Evolutionary conservation across 306 rosid genomes (phyloP).

Genomic region (Begonia fuchsioides): DNA sequence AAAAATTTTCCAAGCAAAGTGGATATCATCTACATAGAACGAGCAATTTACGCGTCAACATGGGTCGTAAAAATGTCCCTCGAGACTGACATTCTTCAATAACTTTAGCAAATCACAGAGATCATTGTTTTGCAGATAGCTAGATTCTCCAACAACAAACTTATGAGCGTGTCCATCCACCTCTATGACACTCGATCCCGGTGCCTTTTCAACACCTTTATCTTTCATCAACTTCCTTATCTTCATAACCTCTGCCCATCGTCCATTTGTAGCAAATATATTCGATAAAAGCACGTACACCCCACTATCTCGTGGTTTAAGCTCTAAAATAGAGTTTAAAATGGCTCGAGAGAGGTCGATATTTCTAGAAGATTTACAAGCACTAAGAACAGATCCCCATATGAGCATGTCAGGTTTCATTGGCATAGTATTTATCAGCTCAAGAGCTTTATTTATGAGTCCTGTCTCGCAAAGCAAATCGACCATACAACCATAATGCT

Average conservation of each 20-base stretch:
- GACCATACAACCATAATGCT: conserved; percentile 75
- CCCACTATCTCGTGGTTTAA: conserved; percentile 53
- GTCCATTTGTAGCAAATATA: conserved; percentile 40
- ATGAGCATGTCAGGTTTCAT: conserved; percentile 72
- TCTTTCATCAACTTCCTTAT: conserved; percentile 62
- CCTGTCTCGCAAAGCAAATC: conserved; percentile 67
- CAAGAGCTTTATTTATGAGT: conserved; percentile 47
- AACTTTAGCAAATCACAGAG: conserved; percentile 28
- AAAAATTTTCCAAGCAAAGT: too few species aligned
- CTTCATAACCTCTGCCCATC: conserved; percentile 61
- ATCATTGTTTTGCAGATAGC: conserved; percentile 42
- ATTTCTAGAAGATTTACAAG: conserved; percentile 37
- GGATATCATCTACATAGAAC: neutral
- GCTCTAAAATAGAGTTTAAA: conserved; percentile 30
- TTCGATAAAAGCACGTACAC: conserved; percentile 70
- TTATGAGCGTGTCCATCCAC: conserved; percentile 45
- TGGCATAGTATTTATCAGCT: conserved; percentile 53
- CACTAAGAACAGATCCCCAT: conserved; percentile 54
- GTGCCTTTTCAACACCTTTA: conserved; percentile 51
- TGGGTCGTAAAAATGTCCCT: conserved; percentile 17
- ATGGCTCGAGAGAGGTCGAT: conserved; percentile 34
- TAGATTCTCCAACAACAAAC: conserved; percentile 47
- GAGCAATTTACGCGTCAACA: neutral
- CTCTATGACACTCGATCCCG: conserved; percentile 57
- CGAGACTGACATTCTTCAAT: conserved; percentile 24